phyloP scores from a whole-genome alignment of 106 monocot species.

The Iris macrosiphon region DNA sequence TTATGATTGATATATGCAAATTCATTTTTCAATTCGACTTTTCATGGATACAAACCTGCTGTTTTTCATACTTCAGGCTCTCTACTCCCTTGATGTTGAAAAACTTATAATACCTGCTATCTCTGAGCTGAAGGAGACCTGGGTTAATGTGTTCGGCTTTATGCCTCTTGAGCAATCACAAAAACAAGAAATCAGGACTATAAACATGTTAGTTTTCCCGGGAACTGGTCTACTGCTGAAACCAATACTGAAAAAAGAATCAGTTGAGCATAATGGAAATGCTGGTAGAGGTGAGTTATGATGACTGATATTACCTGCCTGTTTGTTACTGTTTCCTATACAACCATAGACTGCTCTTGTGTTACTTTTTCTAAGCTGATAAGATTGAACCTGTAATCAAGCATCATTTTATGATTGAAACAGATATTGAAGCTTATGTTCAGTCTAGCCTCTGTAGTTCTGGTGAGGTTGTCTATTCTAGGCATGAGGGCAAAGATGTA shows the following conservation, averaged over 20 bases:
- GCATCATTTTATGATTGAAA: not conserved
- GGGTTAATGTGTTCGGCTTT: slow-evolving; percentile 77
- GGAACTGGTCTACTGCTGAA: slow-evolving; percentile 72
- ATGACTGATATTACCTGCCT: not conserved
- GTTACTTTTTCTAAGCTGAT: not conserved
- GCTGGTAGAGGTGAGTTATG: slow-evolving; percentile 22
- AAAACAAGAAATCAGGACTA: slow-evolving; percentile 52
- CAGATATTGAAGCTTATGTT: not conserved
- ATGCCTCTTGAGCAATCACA: slow-evolving; percentile 51
- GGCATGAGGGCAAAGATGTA: not conserved
- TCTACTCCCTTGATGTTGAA: slow-evolving; percentile 53
- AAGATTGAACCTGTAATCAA: not conserved
- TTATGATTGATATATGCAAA: too few relatives aligned
- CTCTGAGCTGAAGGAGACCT: slow-evolving; percentile 72
- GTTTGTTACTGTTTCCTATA: not conserved
- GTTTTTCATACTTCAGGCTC: slow-evolving; percentile 40
- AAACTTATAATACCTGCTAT: slow-evolving; percentile 94
- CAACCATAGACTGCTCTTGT: not conserved
- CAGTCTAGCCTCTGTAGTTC: not conserved
- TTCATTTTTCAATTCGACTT: not conserved
- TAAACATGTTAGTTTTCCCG: slow-evolving; percentile 88
- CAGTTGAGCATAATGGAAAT: slow-evolving; percentile 6
- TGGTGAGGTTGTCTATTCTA: not conserved
- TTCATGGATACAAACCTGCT: too few relatives aligned
- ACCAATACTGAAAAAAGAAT: slow-evolving; percentile 21